These are phyloP conservation scores for Gentiana dahurica DNA, from an alignment of 257 asterid species.

Conservation along the genomic window DNA sequence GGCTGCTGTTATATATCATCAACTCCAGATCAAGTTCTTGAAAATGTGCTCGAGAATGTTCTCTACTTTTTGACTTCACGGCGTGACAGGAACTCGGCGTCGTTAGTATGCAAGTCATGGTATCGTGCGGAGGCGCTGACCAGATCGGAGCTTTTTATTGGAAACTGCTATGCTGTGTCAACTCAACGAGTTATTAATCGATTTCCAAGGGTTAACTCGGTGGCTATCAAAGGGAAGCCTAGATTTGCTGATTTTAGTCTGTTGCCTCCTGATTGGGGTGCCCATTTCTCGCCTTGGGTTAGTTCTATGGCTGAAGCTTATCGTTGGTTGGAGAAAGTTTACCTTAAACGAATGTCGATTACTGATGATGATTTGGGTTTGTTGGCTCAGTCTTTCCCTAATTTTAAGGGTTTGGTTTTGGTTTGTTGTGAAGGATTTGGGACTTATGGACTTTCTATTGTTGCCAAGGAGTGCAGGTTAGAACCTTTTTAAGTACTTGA, in stretches of 20 bases:
- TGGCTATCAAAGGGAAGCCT: constrained; percentile 27
- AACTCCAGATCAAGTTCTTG: constrained; percentile 25
- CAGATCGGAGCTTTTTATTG: constrained; percentile 28
- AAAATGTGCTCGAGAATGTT: constrained; percentile 29
- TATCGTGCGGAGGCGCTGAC: constrained; percentile 27
- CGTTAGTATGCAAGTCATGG: constrained; percentile 31
- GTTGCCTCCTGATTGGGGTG: constrained; percentile 33
- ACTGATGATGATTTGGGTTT: constrained; percentile 19
- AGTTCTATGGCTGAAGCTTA: constrained; percentile 12
- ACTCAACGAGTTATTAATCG: constrained; percentile 22
- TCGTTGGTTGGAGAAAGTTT: constrained; percentile 22
- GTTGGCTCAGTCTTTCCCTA: constrained; percentile 15
- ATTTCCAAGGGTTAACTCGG: constrained; percentile 16
- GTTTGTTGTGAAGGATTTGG: constrained; percentile 31
- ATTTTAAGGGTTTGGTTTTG: constrained; percentile 21
- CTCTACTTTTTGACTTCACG: constrained; percentile 24
- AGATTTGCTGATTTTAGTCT: constrained; percentile 31
- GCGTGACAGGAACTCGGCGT: constrained; percentile 27
- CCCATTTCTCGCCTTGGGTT: constrained; percentile 21
- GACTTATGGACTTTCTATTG: constrained; percentile 24
- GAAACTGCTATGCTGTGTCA: constrained; percentile 27
- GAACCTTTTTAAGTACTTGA: background rate
- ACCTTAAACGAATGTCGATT: constrained; percentile 23
- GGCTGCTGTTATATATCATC: background rate
- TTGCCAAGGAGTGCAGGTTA: constrained; percentile 29